Evolutionary conservation across 306 rosid genomes (phyloP).

Genomic region (Begonia fuchsioides): DNA sequence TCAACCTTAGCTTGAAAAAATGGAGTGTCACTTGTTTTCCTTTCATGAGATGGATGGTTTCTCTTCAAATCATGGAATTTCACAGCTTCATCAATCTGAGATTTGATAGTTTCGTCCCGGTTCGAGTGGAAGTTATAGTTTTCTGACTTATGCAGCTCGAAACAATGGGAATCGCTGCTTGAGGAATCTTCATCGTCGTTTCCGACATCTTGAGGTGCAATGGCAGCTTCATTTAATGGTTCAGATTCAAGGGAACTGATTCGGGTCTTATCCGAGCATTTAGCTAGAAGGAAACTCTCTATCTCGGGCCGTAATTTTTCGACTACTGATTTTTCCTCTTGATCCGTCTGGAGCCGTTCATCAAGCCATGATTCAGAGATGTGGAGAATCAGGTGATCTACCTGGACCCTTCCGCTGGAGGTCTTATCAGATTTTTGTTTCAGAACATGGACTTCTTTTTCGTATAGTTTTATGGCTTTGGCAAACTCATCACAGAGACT

Average conservation of each 20-base stretch:
- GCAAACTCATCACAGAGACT: slow-evolving; percentile 83
- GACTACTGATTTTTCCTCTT: slow-evolving; percentile 43
- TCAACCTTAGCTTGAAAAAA: too few relatives aligned
- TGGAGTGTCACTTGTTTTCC: too few relatives aligned
- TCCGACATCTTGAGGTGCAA: slow-evolving; percentile 70
- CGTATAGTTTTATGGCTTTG: slow-evolving; percentile 63
- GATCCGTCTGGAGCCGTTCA: slow-evolving; percentile 86
- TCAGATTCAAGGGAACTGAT: slow-evolving; percentile 58
- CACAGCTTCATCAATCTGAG: slow-evolving; percentile 12
- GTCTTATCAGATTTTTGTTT: slow-evolving; percentile 61
- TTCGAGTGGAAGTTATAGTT: slow-evolving; percentile 24
- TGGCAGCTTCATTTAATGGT: slow-evolving; percentile 56
- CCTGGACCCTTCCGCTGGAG: slow-evolving; percentile 38
- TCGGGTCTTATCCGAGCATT: slow-evolving; percentile 24
- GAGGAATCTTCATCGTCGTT: slow-evolving; percentile 66
- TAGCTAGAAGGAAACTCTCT: slow-evolving; percentile 74
- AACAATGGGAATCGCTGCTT: slow-evolving; percentile 80
- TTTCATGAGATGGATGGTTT: too few relatives aligned
- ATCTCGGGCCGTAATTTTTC: slow-evolving; percentile 81
- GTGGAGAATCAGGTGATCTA: slow-evolving; percentile 64
- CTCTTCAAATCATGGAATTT: too few relatives aligned
- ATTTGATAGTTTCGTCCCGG: slow-evolving; percentile 23
- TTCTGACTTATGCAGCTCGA: slow-evolving; percentile 71
- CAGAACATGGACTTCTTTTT: slow-evolving; percentile 55
- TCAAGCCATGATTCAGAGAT: slow-evolving; percentile 97